These are phyloP conservation scores for Vitis hybrid DNA, from an alignment of 177 flowering plant genomes.

Conservation along the genomic window DNA sequence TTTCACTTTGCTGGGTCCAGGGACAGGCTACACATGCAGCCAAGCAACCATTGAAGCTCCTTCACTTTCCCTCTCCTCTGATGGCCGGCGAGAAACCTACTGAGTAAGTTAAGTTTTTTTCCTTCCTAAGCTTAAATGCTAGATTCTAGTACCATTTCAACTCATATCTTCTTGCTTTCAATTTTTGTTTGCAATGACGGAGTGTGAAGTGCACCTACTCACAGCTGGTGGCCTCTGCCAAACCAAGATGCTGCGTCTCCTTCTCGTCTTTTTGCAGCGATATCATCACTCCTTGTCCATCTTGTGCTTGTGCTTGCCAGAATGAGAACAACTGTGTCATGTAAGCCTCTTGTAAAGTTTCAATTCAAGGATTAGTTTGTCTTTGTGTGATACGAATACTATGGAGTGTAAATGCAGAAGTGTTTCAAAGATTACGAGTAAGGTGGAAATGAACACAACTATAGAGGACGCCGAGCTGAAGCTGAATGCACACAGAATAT, in stretches of 20 bases:
- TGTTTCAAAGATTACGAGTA: slow-evolving; percentile 25
- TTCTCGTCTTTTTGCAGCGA: slow-evolving; percentile 72
- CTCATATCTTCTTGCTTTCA: not conserved
- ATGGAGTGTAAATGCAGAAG: slow-evolving; percentile 13
- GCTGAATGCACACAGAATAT: slow-evolving; percentile 66
- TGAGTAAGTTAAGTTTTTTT: slow-evolving; percentile 22
- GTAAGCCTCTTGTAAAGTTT: slow-evolving; percentile 30
- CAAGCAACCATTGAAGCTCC: slow-evolving; percentile 63
- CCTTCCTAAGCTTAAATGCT: no score
- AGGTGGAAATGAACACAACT: slow-evolving; percentile 47
- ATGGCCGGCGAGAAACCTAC: slow-evolving; percentile 61
- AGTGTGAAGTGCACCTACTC: slow-evolving; percentile 80
- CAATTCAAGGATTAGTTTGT: not conserved
- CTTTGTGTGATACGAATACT: no score
- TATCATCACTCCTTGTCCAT: slow-evolving; percentile 62
- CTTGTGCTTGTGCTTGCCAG: slow-evolving; percentile 74
- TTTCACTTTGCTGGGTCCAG: slow-evolving; percentile 67
- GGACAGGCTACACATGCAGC: slow-evolving; percentile 73
- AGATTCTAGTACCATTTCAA: no score
- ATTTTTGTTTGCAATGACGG: slow-evolving; percentile 65
- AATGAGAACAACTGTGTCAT: slow-evolving; percentile 44
- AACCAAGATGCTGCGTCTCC: slow-evolving; percentile 73
- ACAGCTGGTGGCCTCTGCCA: slow-evolving; percentile 57
- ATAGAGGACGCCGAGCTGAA: slow-evolving; percentile 47
- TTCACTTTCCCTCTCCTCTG: slow-evolving; percentile 51